A percentile compares a stretch with the other conserved stretches of the same genome.
Conservation (phyloP, 345 rosid genomes). For the Dipteronia sinensis region DNA sequence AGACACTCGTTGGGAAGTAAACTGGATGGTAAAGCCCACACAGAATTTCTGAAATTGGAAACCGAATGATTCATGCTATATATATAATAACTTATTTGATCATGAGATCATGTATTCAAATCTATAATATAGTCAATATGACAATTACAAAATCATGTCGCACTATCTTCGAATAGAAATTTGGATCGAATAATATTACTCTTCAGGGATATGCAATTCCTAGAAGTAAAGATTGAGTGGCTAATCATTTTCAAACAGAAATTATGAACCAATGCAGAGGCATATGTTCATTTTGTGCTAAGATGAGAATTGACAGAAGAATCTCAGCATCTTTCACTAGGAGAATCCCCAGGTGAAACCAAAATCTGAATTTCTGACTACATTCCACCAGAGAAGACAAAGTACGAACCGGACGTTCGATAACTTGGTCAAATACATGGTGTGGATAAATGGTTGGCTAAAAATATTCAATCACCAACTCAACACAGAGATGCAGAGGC, state of each 20-base stretch:
- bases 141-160: not conserved
- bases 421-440: not conserved
- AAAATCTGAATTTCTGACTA: too few relatives aligned
- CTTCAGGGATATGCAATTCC: not conserved
- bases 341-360: not conserved
- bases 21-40: slow-evolving; percentile 22
- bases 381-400: not conserved
- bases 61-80: not conserved
- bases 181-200: not conserved
- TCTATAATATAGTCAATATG: not conserved
- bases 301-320: too few relatives aligned
- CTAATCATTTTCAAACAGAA: not conserved
- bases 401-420: not conserved
- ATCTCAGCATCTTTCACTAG: not conserved
- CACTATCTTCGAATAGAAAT: not conserved
- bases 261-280: too few relatives aligned
- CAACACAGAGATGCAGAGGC: not conserved
- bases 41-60: slow-evolving; percentile 1
- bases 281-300: not conserved
- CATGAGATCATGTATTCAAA: too few relatives aligned
- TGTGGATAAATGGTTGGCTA: too few relatives aligned
- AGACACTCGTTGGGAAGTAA: slow-evolving; percentile 2
- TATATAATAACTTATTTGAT: too few relatives aligned
- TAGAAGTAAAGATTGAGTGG: not conserved
- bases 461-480: not conserved